Percentiles rank a stretch among this genome's conserved stretches.
Conservation (phyloP, 371 early-diverging fungal species). For the Mortierella sp. region DNA sequence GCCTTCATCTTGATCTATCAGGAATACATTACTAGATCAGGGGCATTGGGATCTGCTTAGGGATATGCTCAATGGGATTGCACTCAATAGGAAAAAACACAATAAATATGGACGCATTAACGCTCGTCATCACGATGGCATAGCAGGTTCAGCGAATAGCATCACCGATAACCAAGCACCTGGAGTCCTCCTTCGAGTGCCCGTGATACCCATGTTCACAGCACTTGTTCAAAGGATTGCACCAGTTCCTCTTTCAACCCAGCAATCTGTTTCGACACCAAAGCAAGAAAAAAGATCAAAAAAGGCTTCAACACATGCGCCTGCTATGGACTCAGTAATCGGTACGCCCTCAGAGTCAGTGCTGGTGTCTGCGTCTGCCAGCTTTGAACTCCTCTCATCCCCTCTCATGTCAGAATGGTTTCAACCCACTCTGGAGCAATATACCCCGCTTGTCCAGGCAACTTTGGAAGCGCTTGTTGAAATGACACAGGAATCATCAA, state of each 20-base stretch:
- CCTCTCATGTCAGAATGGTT: slow-evolving; percentile 47
- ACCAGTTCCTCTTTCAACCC: slow-evolving; percentile 1
- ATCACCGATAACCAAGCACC: slow-evolving; percentile 27
- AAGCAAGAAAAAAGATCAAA: slow-evolving; percentile 24
- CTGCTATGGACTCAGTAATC: not conserved
- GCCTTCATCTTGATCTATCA: not conserved
- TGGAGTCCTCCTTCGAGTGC: slow-evolving; percentile 34
- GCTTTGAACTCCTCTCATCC: slow-evolving; percentile 38
- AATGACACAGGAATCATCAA: slow-evolving; percentile 13
- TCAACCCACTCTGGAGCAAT: slow-evolving; percentile 54
- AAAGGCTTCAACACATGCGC: not conserved
- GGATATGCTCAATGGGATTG: slow-evolving; percentile 32
- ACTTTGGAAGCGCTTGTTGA: slow-evolving; percentile 35
- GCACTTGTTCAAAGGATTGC: slow-evolving; percentile 27
- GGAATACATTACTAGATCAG: slow-evolving; percentile 25
- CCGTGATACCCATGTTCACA: slow-evolving; percentile 46
- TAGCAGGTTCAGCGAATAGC: not conserved
- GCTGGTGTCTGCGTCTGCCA: slow-evolving; percentile 16
- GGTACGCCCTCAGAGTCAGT: slow-evolving; percentile 13
- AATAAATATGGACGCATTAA: slow-evolving; percentile 5
- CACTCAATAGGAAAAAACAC: slow-evolving; percentile 15
- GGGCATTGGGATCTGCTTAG: slow-evolving; percentile 52
- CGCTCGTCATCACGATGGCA: not conserved
- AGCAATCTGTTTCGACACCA: not conserved
- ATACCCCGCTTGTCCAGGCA: slow-evolving; percentile 51